phyloP scores from a whole-genome alignment of 495 filamentous ascomycete genomes.

The Letharia columbiana region DNA sequence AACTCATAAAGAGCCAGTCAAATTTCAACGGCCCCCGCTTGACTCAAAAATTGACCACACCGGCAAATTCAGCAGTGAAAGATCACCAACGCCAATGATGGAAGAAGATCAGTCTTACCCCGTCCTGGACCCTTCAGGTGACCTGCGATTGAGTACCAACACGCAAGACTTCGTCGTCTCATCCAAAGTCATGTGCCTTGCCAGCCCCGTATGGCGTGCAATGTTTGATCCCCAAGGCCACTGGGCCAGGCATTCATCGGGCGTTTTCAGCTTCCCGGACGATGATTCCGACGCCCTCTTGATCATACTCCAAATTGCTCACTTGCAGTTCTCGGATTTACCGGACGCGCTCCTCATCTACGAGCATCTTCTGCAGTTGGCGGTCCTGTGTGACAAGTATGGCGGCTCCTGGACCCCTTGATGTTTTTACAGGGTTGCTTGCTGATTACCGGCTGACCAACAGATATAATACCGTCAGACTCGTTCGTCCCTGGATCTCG shows the following conservation, averaged over 20 bases:
- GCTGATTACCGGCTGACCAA: background rate
- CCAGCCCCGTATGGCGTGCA: constrained; percentile 9
- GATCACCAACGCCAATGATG: too few relatives aligned
- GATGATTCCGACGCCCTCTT: constrained; percentile 4
- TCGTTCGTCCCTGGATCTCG: constrained; percentile 2
- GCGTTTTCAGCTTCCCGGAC: background rate
- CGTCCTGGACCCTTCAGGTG: background rate
- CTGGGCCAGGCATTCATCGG: background rate
- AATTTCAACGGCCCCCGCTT: background rate
- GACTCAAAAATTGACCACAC: background rate
- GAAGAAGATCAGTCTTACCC: background rate
- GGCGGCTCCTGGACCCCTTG: background rate
- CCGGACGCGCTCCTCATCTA: background rate
- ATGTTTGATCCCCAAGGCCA: background rate
- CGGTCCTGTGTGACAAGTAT: constrained; percentile 9
- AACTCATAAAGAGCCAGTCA: background rate
- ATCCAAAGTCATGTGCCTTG: constrained; percentile 6
- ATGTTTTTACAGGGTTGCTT: background rate
- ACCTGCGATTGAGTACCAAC: background rate
- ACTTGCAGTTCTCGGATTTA: constrained; percentile 3
- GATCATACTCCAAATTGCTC: constrained; percentile 7
- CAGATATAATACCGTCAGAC: constrained; percentile 1
- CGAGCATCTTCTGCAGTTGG: background rate
- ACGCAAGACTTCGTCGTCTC: constrained; percentile 9
- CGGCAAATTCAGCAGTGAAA: too few relatives aligned